Percentiles rank a stretch among this genome's conserved stretches.
These are phyloP conservation scores for Rhodotorula mucilaginosa DNA, from an alignment of 1,284 basidiomycete genomes.

Conservation along the genomic window DNA sequence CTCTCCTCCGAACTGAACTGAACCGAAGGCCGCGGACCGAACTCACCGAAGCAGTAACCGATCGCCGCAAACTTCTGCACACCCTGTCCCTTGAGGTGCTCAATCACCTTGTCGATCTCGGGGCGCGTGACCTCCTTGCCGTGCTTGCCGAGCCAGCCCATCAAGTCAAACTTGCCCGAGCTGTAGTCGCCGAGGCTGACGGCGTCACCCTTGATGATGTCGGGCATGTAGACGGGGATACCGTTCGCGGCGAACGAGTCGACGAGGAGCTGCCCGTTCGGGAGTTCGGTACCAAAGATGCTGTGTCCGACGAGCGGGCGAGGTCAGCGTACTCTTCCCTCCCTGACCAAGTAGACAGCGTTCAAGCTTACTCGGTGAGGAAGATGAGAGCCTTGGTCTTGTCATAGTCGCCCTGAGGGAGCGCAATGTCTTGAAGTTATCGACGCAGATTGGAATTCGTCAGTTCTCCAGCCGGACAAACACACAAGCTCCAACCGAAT, in stretches of 20 bases:
- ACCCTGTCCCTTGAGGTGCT: slow-evolving; percentile 60
- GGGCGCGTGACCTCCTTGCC: slow-evolving; percentile 55
- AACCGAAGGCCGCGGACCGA: too few relatives aligned
- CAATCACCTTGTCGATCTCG: slow-evolving; percentile 59
- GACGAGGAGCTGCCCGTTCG: slow-evolving; percentile 46
- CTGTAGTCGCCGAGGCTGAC: slow-evolving; percentile 52
- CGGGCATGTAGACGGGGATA: slow-evolving; percentile 62
- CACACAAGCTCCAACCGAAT: too few relatives aligned
- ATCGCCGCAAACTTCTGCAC: slow-evolving; percentile 61
- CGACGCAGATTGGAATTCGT: too few relatives aligned
- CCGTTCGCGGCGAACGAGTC: slow-evolving; percentile 73
- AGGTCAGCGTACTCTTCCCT: too few relatives aligned
- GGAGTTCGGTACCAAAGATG: slow-evolving; percentile 32
- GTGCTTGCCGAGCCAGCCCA: slow-evolving; percentile 49
- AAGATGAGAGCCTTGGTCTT: slow-evolving; percentile 46
- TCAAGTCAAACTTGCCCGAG: slow-evolving; percentile 49
- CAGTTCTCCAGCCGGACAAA: too few relatives aligned
- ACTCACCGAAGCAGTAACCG: slow-evolving; percentile 69
- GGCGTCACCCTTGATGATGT: slow-evolving; percentile 62
- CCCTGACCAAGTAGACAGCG: neutral
- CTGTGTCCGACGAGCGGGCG: neutral
- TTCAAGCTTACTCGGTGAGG: slow-evolving; percentile 42
- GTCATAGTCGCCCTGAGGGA: slow-evolving; percentile 34
- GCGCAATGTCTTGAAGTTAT: slow-evolving; percentile 21
- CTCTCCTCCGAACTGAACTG: too few relatives aligned